These are phyloP conservation scores for Sarcodon sp. DNA, from an alignment of 768 basidiomycete genomes.

Conservation along the genomic window DNA sequence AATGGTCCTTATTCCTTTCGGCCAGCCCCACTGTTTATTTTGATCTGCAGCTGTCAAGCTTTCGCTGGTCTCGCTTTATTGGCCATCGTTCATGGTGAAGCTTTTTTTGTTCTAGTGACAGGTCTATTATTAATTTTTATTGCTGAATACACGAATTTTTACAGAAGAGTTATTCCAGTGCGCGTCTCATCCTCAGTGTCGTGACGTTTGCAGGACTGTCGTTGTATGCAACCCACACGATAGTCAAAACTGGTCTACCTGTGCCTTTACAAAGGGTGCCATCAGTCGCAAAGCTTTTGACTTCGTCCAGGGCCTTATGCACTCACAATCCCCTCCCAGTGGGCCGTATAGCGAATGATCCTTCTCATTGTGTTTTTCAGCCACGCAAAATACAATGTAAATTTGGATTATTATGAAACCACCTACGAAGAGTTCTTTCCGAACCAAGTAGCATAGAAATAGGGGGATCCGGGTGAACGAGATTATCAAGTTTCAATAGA, in stretches of 20 bases:
- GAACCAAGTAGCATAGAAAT: slow-evolving; percentile 18
- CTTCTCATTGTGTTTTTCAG: slow-evolving; percentile 38
- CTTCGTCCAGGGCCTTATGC: slow-evolving; percentile 5
- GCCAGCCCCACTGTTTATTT: slow-evolving; percentile 3
- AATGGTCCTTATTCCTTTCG: no score
- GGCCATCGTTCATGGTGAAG: slow-evolving; percentile 14
- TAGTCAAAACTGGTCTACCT: neutral
- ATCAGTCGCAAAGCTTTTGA: slow-evolving; percentile 2
- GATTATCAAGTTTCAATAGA: slow-evolving; percentile 15
- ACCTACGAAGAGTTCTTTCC: slow-evolving; percentile 36
- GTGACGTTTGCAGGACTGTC: neutral
- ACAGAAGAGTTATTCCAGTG: neutral
- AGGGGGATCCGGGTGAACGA: neutral
- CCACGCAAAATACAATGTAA: slow-evolving; percentile 31
- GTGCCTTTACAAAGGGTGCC: neutral
- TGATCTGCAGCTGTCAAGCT: slow-evolving; percentile 3
- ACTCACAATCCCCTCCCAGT: slow-evolving; percentile 12
- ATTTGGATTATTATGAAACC: slow-evolving; percentile 31
- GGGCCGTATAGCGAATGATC: slow-evolving; percentile 9
- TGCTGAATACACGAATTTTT: neutral
- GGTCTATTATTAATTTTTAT: neutral
- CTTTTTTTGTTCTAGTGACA: neutral
- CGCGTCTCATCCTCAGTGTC: neutral
- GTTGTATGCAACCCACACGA: neutral
- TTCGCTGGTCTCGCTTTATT: slow-evolving; percentile 9